Percentiles rank a stretch among this genome's conserved stretches.
Conservation (phyloP, 768 basidiomycete genomes). For the Lentinula aciculospora region DNA sequence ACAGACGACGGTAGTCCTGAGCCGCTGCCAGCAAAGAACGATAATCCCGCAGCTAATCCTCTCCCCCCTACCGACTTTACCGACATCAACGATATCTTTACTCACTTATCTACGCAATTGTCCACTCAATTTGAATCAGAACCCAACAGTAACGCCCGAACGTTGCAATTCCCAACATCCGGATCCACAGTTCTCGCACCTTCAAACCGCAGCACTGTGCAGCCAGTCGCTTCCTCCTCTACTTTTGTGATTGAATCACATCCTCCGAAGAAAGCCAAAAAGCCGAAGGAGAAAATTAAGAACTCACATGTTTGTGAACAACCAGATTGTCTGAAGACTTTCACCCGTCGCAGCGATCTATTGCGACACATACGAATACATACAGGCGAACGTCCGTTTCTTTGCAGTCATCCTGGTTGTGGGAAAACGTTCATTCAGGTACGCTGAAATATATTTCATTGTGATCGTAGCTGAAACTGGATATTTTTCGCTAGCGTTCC, state of each 20-base stretch:
- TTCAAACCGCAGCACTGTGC: conserved; percentile 27
- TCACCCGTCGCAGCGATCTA: conserved; percentile 80
- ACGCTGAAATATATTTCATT: conserved; percentile 12
- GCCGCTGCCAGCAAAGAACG: background rate
- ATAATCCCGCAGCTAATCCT: conserved; percentile 16
- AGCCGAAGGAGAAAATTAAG: conserved; percentile 40
- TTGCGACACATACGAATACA: conserved; percentile 86
- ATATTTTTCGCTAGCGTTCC: conserved; percentile 53
- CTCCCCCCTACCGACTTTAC: conserved; percentile 52
- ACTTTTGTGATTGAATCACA: conserved; percentile 22
- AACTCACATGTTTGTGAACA: conserved; percentile 63
- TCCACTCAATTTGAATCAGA: conserved; percentile 48
- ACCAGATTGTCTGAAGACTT: conserved; percentile 72
- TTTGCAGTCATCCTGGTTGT: conserved; percentile 65
- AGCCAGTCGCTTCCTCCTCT: conserved; percentile 51
- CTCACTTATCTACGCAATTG: conserved; percentile 62
- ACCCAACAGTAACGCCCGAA: conserved; percentile 5
- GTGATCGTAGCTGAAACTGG: conserved; percentile 8
- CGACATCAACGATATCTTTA: conserved; percentile 74
- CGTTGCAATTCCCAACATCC: conserved; percentile 10
- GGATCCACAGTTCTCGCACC: conserved; percentile 24
- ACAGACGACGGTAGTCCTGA: background rate
- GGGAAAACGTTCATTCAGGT: conserved; percentile 94
- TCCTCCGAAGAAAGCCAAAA: conserved; percentile 24
- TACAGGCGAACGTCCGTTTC: conserved; percentile 83